Evolutionary conservation across 2,329 filamentous ascomycete species (phyloP), one percentile per base, ranked within the genome.

Genomic region (Penicillium sumatraense): DNA sequence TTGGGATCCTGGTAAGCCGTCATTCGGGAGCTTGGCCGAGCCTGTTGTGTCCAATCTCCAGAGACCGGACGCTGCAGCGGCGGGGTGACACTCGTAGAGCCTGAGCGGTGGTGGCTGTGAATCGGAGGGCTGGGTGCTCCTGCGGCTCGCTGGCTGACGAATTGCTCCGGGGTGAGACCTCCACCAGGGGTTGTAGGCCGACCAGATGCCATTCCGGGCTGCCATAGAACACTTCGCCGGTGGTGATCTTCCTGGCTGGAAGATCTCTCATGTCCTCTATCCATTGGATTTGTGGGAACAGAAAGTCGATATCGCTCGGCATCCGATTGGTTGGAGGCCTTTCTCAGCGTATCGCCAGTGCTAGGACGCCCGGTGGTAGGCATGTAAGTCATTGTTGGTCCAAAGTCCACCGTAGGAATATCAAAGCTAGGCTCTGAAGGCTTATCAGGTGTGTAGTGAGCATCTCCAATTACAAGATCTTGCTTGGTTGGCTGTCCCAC

Each of bases 371-470:
- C 80, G 16, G 75, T 78, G 40, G 78, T 78, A 24, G 84, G 81
- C 57, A 78, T 78, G 54, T 91, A 88, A 56, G 89, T 88, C 64
- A 90, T 77, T 0, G 93, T 96, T 5, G 88, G 91, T 0, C 93
- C 93, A 74, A 97, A 97, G 71, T 97, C 88, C 59, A 96, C 84
- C 4, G 82, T 77, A 1, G 91, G 90, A 57, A 96, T 86, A 53
- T 85, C 81, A 21, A 83, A 79, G 13, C 78, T 76, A 33, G 69
- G 61, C 27, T 66, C 67, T 20, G 60, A 42, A 16, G 69, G 60
- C 33, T 75, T 68, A 38, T 73, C 69, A 42, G 72, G 64, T 45
- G 70, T 64, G 61, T 80, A 80, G 56, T 69, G 77, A 56, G 73
- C 73, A 67, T 82, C 80, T 14, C 79, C 78, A 51, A 80, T 78